Conservation (phyloP, 371 early-diverging fungal genomes). For the Lichtheimia ramosa region DNA sequence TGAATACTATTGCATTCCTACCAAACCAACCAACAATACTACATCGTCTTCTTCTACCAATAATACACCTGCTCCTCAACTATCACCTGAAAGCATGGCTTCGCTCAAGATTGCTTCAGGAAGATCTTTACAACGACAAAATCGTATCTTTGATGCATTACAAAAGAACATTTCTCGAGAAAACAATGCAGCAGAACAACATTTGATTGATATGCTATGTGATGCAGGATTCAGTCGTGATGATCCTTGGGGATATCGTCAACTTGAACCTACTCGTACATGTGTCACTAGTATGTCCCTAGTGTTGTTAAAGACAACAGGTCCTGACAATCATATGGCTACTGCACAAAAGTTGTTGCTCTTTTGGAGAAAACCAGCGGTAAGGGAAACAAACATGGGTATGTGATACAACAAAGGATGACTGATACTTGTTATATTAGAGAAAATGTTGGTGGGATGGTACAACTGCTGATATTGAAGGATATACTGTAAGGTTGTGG, state of each 20-base stretch:
- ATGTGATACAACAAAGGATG: neutral
- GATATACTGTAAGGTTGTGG: conserved; percentile 73
- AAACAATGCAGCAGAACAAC: conserved; percentile 78
- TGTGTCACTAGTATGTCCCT: conserved; percentile 71
- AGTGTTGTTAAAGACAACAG: conserved; percentile 71
- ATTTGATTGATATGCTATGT: conserved; percentile 87
- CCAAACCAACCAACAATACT: conserved; percentile 9
- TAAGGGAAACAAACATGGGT: conserved; percentile 27
- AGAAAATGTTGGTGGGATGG: conserved; percentile 91
- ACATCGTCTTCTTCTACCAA: conserved; percentile 9
- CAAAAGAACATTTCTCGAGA: conserved; percentile 72
- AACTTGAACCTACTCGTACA: conserved; percentile 68
- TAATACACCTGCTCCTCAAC: neutral
- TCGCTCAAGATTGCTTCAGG: conserved; percentile 67
- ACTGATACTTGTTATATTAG: conserved; percentile 26
- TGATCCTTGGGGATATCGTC: conserved; percentile 79
- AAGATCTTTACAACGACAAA: conserved; percentile 58
- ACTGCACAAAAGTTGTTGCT: conserved; percentile 80
- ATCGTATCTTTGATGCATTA: conserved; percentile 77
- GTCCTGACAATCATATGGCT: conserved; percentile 73
- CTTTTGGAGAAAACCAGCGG: conserved; percentile 86
- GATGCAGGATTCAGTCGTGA: conserved; percentile 76
- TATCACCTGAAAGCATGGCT: conserved; percentile 22
- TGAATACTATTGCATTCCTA: conserved; percentile 60
- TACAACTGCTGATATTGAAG: conserved; percentile 61